Evolutionary conservation across 768 basidiomycete species (phyloP).

Genomic region (Phaffia australis): DNA sequence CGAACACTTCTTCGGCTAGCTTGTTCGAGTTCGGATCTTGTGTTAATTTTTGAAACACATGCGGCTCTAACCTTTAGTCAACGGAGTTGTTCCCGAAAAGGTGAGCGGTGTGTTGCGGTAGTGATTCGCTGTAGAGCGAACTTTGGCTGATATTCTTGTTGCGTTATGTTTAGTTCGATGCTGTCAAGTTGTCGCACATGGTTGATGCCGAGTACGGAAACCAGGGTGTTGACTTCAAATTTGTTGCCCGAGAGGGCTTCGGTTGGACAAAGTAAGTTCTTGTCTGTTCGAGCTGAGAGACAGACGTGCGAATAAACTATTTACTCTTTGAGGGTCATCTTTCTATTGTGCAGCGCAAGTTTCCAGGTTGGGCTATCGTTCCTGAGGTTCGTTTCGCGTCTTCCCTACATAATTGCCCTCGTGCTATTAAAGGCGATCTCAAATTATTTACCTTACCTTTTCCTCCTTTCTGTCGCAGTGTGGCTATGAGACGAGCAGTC

Average conservation of each 20-base stretch:
- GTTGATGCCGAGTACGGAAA: slow-evolving; percentile 91
- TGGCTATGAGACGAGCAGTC: slow-evolving; percentile 86
- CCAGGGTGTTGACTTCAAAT: slow-evolving; percentile 85
- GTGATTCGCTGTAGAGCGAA: slow-evolving; percentile 16
- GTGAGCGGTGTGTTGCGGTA: not conserved
- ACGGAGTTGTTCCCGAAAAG: slow-evolving; percentile 95
- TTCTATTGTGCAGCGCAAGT: not conserved
- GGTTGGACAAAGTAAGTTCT: slow-evolving; percentile 60
- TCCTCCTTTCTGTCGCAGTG: not conserved
- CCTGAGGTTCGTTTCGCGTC: slow-evolving; percentile 49
- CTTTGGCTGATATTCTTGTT: not conserved
- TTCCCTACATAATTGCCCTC: not conserved
- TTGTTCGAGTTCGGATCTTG: slow-evolving; percentile 6
- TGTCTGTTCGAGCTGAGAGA: not conserved
- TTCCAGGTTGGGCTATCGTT: slow-evolving; percentile 86
- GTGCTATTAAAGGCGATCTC: not conserved
- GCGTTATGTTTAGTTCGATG: slow-evolving; percentile 59
- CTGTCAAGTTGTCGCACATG: slow-evolving; percentile 85
- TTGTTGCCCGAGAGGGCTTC: slow-evolving; percentile 94
- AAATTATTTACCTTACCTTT: not conserved
- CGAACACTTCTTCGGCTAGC: slow-evolving; percentile 15
- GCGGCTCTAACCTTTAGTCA: slow-evolving; percentile 42
- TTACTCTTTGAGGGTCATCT: slow-evolving; percentile 43
- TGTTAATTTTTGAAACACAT: not conserved
- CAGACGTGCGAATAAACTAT: slow-evolving; percentile 41